Conservation (phyloP, 495 filamentous ascomycete species). For the Melanomma pulvis-pyrius region DNA sequence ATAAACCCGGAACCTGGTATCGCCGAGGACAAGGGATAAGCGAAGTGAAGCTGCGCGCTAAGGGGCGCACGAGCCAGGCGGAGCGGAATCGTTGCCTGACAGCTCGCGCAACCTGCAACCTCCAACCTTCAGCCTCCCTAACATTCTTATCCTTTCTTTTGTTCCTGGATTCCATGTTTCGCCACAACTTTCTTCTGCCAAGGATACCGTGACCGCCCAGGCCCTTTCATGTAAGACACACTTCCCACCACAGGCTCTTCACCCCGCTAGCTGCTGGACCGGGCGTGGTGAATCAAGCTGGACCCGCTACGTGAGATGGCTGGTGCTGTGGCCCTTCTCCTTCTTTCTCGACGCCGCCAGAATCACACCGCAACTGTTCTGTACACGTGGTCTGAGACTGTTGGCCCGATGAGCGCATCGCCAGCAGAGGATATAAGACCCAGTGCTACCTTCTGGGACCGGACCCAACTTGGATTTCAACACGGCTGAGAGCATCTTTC, state of each 20-base stretch:
- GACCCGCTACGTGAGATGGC: constrained; percentile 5
- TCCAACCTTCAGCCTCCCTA: neutral
- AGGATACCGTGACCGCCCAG: neutral
- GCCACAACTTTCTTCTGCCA: neutral
- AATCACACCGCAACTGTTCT: neutral
- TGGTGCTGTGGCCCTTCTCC: constrained; percentile 1
- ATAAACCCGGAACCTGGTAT: neutral
- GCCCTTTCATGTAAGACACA: constrained; percentile 9
- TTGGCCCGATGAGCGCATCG: neutral
- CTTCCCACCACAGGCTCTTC: neutral
- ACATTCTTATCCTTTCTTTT: no score
- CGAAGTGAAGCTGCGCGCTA: neutral
- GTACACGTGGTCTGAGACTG: neutral
- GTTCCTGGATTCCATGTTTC: neutral
- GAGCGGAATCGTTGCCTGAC: neutral
- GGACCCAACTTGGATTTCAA: neutral
- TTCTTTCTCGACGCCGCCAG: neutral
- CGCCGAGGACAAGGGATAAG: neutral
- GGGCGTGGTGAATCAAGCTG: constrained; percentile 7
- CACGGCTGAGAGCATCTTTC: constrained; percentile 6
- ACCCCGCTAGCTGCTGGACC: neutral
- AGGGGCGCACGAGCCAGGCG: neutral
- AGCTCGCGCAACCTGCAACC: neutral
- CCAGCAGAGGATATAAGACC: neutral
- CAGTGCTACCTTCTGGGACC: neutral